Conservation (phyloP, 2,329 filamentous ascomycete species). For the Ophiocordyceps polyrhachis-furcata region DNA sequence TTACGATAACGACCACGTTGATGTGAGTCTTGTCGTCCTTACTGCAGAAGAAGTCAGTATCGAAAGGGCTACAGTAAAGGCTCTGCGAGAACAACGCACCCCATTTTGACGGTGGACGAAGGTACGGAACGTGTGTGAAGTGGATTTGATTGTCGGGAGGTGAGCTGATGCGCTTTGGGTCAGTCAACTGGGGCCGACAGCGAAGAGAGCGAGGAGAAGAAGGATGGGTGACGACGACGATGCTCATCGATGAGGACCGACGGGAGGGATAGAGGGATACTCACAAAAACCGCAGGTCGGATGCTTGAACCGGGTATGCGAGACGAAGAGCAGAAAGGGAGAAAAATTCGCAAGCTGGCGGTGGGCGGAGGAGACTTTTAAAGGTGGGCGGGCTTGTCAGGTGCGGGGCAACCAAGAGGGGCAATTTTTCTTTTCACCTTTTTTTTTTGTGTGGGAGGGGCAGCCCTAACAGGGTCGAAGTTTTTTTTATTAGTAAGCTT, state of each 20-base stretch:
- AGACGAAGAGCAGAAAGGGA: constrained; percentile 21
- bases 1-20: constrained; percentile 88
- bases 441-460: constrained; percentile 1
- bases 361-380: constrained; percentile 22
- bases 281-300: constrained; percentile 22
- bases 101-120: constrained; percentile 17
- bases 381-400: constrained; percentile 9
- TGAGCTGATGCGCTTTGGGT: constrained; percentile 3
- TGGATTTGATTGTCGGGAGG: constrained; percentile 2
- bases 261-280: constrained; percentile 4
- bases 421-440: neutral
- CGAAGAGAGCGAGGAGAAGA: neutral
- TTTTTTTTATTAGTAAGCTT: constrained; percentile 7
- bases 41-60: constrained; percentile 28
- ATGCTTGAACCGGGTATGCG: constrained; percentile 26
- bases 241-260: neutral
- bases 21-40: constrained; percentile 93
- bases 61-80: neutral
- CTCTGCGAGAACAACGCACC: constrained; percentile 6
- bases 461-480: constrained; percentile 17
- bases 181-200: neutral
- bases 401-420: constrained; percentile 17
- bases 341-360: constrained; percentile 16
- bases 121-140: constrained; percentile 1
- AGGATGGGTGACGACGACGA: constrained; percentile 1